Evolutionary conservation across 805 yeast genomes (phyloP).

Genomic region (Schwanniomyces polymorphus): DNA sequence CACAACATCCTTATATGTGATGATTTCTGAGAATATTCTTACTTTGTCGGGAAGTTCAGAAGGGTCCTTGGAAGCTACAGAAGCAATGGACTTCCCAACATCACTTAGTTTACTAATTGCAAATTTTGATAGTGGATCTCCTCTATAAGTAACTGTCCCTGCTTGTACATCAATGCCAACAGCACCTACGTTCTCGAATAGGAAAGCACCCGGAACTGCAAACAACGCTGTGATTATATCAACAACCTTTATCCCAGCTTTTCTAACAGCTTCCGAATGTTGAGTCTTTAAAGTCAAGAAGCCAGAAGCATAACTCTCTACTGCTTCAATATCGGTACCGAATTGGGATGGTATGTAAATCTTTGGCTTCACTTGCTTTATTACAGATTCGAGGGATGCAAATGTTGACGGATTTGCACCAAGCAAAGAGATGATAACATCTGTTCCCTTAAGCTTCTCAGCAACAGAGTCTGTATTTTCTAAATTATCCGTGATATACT

Average conservation of each 20-base stretch:
- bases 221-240: slow-evolving; percentile 43
- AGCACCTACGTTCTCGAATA: slow-evolving; percentile 32
- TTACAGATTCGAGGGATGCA: slow-evolving; percentile 36
- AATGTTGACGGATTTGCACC: slow-evolving; percentile 29
- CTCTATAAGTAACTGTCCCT: slow-evolving; percentile 36
- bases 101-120: slow-evolving; percentile 39
- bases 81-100: slow-evolving; percentile 44
- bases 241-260: slow-evolving; percentile 47
- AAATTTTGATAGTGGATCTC: slow-evolving; percentile 36
- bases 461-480: slow-evolving; percentile 22
- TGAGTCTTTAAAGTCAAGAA: slow-evolving; percentile 30
- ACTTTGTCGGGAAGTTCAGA: slow-evolving; percentile 43
- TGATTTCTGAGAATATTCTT: slow-evolving; percentile 42
- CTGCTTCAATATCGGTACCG: slow-evolving; percentile 45
- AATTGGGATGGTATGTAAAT: slow-evolving; percentile 62
- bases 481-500: slow-evolving; percentile 38
- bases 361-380: slow-evolving; percentile 44
- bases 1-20: slow-evolving; percentile 38
- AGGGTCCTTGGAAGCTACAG: slow-evolving; percentile 38
- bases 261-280: slow-evolving; percentile 41
- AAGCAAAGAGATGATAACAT: slow-evolving; percentile 50
- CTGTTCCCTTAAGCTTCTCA: slow-evolving; percentile 45
- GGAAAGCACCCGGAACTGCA: slow-evolving; percentile 30
- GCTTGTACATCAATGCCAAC: slow-evolving; percentile 37
- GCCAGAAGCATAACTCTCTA: slow-evolving; percentile 28